These are phyloP conservation scores for Blyttiomyces sp. DNA, from an alignment of 371 early-diverging fungal genomes.

Conservation along the genomic window DNA sequence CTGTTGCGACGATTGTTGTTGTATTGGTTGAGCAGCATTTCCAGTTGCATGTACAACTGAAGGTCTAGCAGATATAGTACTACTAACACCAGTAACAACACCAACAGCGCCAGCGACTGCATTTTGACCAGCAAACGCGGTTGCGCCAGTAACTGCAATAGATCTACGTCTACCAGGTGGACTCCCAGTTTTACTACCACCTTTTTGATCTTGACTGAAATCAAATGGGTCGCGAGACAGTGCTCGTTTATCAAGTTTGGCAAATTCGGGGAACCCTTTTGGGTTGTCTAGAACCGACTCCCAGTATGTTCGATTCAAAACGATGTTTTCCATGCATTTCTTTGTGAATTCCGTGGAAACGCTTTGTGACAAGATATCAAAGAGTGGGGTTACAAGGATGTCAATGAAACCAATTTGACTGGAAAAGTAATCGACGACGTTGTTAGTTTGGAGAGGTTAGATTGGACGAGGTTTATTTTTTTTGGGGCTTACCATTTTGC, in stretches of 20 bases:
- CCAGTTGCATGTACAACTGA: no score
- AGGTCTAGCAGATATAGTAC: no score
- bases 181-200: no score
- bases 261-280: constrained; percentile 16
- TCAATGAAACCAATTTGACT: constrained; percentile 56
- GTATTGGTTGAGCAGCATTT: no score
- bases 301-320: constrained; percentile 37
- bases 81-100: no score
- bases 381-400: constrained; percentile 48
- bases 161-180: no score
- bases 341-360: constrained; percentile 35
- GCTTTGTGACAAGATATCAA: constrained; percentile 44
- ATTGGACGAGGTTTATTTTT: neutral
- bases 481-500: constrained; percentile 38
- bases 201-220: no score
- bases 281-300: constrained; percentile 15
- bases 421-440: neutral
- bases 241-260: neutral
- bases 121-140: neutral
- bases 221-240: neutral
- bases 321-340: constrained; percentile 37
- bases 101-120: neutral
- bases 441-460: neutral
- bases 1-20: no score
- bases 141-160: neutral